phyloP scores from a whole-genome alignment of 768 basidiomycete species.

The Tephrocybe sp. region DNA sequence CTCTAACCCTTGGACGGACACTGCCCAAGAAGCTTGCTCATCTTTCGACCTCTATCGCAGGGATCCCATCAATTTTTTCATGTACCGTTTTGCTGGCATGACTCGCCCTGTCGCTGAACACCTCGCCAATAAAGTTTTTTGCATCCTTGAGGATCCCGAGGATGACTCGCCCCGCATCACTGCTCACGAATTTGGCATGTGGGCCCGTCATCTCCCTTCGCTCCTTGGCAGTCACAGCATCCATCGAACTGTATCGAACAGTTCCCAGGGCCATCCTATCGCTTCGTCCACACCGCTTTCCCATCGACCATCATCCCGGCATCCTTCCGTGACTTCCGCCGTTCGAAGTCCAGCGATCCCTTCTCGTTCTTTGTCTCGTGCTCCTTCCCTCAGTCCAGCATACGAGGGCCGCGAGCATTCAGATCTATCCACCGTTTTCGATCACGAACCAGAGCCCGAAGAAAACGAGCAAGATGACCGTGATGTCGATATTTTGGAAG shows the following conservation, averaged over 20 bases:
- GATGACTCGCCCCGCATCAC: slow-evolving; percentile 67
- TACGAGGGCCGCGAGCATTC: slow-evolving; percentile 40
- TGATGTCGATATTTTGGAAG: slow-evolving; percentile 32
- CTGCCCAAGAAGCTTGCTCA: slow-evolving; percentile 71
- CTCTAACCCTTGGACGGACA: slow-evolving; percentile 97
- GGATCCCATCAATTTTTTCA: slow-evolving; percentile 82
- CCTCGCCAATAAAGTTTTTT: slow-evolving; percentile 82
- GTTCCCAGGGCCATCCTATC: slow-evolving; percentile 65
- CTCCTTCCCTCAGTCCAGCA: slow-evolving; percentile 57
- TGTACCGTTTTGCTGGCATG: slow-evolving; percentile 89
- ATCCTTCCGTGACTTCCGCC: slow-evolving; percentile 46
- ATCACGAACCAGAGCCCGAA: slow-evolving; percentile 49
- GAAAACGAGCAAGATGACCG: slow-evolving; percentile 42
- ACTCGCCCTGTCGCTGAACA: slow-evolving; percentile 83
- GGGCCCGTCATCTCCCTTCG: slow-evolving; percentile 80
- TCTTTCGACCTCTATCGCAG: slow-evolving; percentile 81
- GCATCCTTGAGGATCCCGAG: slow-evolving; percentile 62
- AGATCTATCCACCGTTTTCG: slow-evolving; percentile 53
- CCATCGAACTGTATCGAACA: slow-evolving; percentile 61
- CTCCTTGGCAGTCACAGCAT: slow-evolving; percentile 55
- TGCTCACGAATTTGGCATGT: slow-evolving; percentile 81
- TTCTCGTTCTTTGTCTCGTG: slow-evolving; percentile 58
- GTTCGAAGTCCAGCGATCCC: slow-evolving; percentile 52
- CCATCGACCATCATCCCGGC: slow-evolving; percentile 69
- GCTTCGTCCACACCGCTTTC: slow-evolving; percentile 62